phyloP scores from a whole-genome alignment of 1,284 basidiomycete genomes.

The Boletellus deceptivus region DNA sequence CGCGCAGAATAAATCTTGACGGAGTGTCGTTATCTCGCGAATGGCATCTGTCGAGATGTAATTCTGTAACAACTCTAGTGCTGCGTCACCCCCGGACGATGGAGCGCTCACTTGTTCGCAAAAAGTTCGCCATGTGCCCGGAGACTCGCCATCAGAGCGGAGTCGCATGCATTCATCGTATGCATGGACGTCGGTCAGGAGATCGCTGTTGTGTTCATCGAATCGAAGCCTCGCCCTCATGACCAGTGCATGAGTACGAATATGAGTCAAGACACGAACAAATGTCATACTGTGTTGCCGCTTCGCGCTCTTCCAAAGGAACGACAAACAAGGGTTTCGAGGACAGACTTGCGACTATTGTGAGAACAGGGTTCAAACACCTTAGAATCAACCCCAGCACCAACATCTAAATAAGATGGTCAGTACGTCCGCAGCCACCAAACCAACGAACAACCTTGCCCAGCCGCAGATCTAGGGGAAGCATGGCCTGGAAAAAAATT shows the following conservation, averaged over 20 bases:
- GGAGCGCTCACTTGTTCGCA: constrained; percentile 65
- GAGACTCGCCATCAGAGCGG: constrained; percentile 48
- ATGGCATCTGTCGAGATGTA: constrained; percentile 78
- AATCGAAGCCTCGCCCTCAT: constrained; percentile 69
- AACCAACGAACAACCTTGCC: constrained; percentile 59
- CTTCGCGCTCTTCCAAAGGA: constrained; percentile 82
- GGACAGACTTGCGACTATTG: constrained; percentile 80
- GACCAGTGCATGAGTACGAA: not conserved
- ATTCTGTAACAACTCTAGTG: constrained; percentile 47
- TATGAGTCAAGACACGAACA: not conserved
- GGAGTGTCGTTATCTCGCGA: constrained; percentile 80
- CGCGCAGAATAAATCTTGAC: constrained; percentile 74
- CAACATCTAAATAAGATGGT: constrained; percentile 62
- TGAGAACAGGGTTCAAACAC: constrained; percentile 76
- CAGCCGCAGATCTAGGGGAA: constrained; percentile 88
- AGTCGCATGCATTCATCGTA: constrained; percentile 68
- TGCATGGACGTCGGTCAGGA: constrained; percentile 80
- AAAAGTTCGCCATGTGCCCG: constrained; percentile 55
- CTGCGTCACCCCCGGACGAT: not conserved
- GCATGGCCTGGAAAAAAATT: constrained; percentile 52
- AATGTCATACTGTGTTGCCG: constrained; percentile 59
- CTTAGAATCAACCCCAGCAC: constrained; percentile 79
- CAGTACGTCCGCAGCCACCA: not conserved
- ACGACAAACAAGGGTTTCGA: constrained; percentile 84
- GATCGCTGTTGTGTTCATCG: constrained; percentile 74